phyloP scores from a whole-genome alignment of 768 basidiomycete genomes.

The Dioszegia aurantiaca region DNA sequence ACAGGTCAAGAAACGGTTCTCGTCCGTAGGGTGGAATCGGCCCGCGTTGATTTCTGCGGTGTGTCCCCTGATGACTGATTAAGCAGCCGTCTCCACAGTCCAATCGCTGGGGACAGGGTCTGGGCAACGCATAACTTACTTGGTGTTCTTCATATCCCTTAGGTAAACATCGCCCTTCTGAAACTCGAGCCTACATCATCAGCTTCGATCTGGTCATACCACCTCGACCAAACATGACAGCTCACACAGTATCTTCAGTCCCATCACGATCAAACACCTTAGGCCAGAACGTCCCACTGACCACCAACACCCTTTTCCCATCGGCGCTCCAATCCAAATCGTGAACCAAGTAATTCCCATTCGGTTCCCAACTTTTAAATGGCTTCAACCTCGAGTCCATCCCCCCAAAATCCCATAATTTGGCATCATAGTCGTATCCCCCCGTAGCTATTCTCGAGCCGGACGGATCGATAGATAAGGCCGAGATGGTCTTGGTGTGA shows the following conservation, averaged over 20 bases:
- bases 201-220: slow-evolving; percentile 11
- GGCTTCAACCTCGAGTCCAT: slow-evolving; percentile 87
- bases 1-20: slow-evolving; percentile 79
- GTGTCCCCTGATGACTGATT: slow-evolving; percentile 71
- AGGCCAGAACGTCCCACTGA: slow-evolving; percentile 82
- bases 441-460: slow-evolving; percentile 88
- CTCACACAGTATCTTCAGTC: slow-evolving; percentile 69
- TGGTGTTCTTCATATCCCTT: slow-evolving; percentile 97
- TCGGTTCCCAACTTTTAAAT: slow-evolving; percentile 94
- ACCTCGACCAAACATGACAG: neutral
- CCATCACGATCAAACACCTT: slow-evolving; percentile 90
- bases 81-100: neutral
- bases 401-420: slow-evolving; percentile 98
- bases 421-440: slow-evolving; percentile 95
- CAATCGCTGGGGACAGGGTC: neutral
- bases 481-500: slow-evolving; percentile 91
- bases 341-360: slow-evolving; percentile 90
- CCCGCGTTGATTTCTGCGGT: slow-evolving; percentile 87
- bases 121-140: slow-evolving; percentile 59
- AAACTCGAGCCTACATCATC: slow-evolving; percentile 50
- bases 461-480: slow-evolving; percentile 85
- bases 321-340: slow-evolving; percentile 86
- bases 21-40: slow-evolving; percentile 86
- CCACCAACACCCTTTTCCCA: slow-evolving; percentile 77
- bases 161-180: slow-evolving; percentile 97